Percentiles rank a stretch among this genome's conserved stretches.
phyloP scores from a whole-genome alignment of 75 land plant genomes.

The Pinus albicaulis region DNA sequence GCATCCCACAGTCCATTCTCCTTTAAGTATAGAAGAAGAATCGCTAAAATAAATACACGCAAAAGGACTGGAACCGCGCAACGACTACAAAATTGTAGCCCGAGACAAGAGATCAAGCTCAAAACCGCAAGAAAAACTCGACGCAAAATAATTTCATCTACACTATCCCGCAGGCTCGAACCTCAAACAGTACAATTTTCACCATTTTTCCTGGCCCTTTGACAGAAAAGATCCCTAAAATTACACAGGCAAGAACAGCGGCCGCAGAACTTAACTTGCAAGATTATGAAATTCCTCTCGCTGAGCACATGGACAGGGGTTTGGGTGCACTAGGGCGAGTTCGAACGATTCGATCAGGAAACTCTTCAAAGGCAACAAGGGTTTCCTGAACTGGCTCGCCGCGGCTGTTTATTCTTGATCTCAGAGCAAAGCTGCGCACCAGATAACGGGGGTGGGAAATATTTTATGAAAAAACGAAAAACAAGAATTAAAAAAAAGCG shows the following conservation, averaged over 20 bases:
- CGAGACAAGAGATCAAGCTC: neutral
- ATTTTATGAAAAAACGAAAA: neutral
- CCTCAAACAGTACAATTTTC: slow-evolving; percentile 10
- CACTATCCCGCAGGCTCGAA: slow-evolving; percentile 3
- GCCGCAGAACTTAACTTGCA: too few relatives aligned
- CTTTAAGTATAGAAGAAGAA: neutral
- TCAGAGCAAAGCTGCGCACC: neutral
- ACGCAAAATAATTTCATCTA: neutral
- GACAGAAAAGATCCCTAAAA: neutral
- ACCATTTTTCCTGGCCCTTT: neutral
- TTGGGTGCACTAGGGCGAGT: too few relatives aligned
- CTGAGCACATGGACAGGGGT: too few relatives aligned
- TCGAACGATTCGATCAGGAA: neutral
- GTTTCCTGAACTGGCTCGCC: neutral
- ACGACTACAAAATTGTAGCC: neutral
- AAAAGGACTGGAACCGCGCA: neutral
- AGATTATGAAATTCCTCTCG: too few relatives aligned
- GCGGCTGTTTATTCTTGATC: slow-evolving; percentile 9
- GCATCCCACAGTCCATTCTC: slow-evolving; percentile 38
- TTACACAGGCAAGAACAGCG: neutral
- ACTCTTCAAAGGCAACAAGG: neutral
- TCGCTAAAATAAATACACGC: neutral
- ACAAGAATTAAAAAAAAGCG: neutral
- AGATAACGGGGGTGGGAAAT: slow-evolving; percentile 7
- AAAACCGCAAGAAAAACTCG: neutral